A percentile compares a stretch with the other conserved stretches of the same genome.
phyloP scores from a whole-genome alignment of 192 early-diverging fungal genomes.

The Gorgonomyces haynaldii region DNA sequence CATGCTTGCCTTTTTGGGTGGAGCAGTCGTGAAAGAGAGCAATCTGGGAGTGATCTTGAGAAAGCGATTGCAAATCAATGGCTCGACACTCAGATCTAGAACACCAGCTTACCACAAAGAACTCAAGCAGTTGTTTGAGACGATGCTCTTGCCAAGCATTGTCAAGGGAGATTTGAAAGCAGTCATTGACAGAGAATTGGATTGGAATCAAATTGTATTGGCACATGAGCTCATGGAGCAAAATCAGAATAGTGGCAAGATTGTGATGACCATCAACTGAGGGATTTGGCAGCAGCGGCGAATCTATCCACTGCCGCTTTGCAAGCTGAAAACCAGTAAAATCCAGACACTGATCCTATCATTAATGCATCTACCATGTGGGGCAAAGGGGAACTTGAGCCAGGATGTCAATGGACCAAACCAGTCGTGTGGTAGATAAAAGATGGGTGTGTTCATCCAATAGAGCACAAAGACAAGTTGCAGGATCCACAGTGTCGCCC shows the following conservation, averaged over 20 bases:
- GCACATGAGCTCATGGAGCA: slow-evolving; percentile 57
- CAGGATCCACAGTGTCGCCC: slow-evolving; percentile 1
- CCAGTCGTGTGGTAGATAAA: slow-evolving; percentile 10
- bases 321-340: slow-evolving; percentile 7
- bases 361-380: not conserved
- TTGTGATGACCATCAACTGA: not conserved
- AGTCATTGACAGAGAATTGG: slow-evolving; percentile 47
- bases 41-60: slow-evolving; percentile 41
- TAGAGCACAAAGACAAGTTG: slow-evolving; percentile 3
- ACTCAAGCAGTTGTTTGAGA: slow-evolving; percentile 38
- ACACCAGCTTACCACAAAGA: slow-evolving; percentile 48
- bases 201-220: slow-evolving; percentile 54
- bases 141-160: slow-evolving; percentile 40
- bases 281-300: not conserved
- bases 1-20: slow-evolving; percentile 71
- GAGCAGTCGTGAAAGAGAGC: slow-evolving; percentile 26
- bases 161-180: slow-evolving; percentile 33
- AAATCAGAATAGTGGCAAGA: slow-evolving; percentile 53
- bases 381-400: slow-evolving; percentile 11
- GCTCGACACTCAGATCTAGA: slow-evolving; percentile 57
- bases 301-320: slow-evolving; percentile 5
- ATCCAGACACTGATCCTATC: slow-evolving; percentile 1
- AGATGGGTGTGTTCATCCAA: slow-evolving; percentile 3
- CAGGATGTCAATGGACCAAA: slow-evolving; percentile 10
- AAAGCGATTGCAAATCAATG: slow-evolving; percentile 57